Conservation (phyloP, 352 stramenopile genomes). For the Globisporangium sylvaticum region DNA sequence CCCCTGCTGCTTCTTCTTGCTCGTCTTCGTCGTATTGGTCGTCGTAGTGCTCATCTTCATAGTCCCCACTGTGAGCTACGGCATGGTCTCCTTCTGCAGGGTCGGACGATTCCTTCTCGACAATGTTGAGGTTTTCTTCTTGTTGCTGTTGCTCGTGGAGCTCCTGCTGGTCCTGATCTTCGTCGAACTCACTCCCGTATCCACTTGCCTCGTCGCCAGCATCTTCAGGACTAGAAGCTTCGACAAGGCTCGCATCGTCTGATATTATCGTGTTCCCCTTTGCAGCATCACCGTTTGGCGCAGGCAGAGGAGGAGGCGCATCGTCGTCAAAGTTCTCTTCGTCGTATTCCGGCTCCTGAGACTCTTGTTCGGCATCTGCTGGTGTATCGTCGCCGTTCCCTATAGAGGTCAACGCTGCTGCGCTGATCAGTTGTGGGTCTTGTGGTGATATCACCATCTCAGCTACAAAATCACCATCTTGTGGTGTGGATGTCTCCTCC, state of each 20-base stretch:
- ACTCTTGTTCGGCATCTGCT: background rate
- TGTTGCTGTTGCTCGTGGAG: background rate
- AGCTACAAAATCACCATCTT: background rate
- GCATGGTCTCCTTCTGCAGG: background rate
- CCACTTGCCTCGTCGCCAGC: conserved; percentile 16
- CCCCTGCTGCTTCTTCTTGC: conserved; percentile 19
- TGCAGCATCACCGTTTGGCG: background rate
- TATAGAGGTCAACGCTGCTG: too few species aligned
- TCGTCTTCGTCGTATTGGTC: conserved; percentile 16
- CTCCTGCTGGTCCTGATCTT: conserved; percentile 11
- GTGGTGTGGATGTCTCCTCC: background rate
- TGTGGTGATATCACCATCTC: background rate
- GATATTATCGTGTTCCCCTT: background rate
- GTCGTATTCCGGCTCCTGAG: conserved; percentile 7
- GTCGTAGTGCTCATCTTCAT: conserved; percentile 40
- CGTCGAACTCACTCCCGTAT: conserved; percentile 41
- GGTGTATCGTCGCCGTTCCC: background rate
- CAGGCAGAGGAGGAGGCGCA: background rate
- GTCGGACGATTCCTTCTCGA: background rate
- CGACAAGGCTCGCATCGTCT: background rate
- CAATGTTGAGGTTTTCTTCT: background rate
- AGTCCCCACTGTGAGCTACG: conserved; percentile 20
- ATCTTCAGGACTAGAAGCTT: background rate
- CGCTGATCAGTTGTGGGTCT: background rate
- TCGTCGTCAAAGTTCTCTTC: conserved; percentile 18